A percentile compares a stretch with the other conserved stretches of the same genome.
These are phyloP conservation scores for Wallacemonas sp. DNA, from an alignment of 208 protist species.

Conservation along the genomic window DNA sequence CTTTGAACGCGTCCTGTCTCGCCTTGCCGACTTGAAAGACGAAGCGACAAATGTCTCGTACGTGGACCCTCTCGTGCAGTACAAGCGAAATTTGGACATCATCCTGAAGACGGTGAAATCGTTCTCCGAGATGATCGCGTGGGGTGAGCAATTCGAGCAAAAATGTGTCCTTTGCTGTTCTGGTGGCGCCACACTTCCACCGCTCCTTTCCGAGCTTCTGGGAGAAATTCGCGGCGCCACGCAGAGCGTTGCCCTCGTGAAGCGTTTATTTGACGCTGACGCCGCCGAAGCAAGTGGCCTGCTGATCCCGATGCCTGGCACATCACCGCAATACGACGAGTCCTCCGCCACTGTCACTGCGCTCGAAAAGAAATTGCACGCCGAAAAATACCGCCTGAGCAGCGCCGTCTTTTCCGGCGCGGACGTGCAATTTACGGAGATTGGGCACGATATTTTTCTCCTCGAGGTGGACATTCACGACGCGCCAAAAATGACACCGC, in stretches of 20 bases:
- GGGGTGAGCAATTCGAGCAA: constrained; percentile 45
- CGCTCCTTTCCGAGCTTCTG: constrained; percentile 65
- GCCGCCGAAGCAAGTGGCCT: constrained; percentile 46
- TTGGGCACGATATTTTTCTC: constrained; percentile 89
- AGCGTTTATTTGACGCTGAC: constrained; percentile 64
- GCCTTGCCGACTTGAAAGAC: constrained; percentile 72
- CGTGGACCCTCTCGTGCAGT: constrained; percentile 84
- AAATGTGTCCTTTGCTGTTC: neutral
- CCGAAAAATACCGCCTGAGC: constrained; percentile 33
- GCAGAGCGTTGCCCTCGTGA: constrained; percentile 48
- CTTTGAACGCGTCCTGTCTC: constrained; percentile 84
- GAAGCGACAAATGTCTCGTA: constrained; percentile 62
- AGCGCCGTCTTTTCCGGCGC: constrained; percentile 61
- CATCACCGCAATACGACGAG: constrained; percentile 60
- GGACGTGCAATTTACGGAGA: constrained; percentile 51
- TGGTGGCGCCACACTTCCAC: constrained; percentile 28
- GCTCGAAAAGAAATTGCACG: constrained; percentile 65
- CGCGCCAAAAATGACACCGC: constrained; percentile 48
- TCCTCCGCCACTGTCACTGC: constrained; percentile 34
- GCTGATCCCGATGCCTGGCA: constrained; percentile 69
- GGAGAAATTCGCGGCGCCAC: constrained; percentile 34
- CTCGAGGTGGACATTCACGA: constrained; percentile 68
- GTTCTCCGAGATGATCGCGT: constrained; percentile 64
- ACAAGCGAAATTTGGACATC: constrained; percentile 78
- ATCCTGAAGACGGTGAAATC: constrained; percentile 71